phyloP scores from a whole-genome alignment of 116 monocot genomes.

The Phalaenopsis hybrid region DNA sequence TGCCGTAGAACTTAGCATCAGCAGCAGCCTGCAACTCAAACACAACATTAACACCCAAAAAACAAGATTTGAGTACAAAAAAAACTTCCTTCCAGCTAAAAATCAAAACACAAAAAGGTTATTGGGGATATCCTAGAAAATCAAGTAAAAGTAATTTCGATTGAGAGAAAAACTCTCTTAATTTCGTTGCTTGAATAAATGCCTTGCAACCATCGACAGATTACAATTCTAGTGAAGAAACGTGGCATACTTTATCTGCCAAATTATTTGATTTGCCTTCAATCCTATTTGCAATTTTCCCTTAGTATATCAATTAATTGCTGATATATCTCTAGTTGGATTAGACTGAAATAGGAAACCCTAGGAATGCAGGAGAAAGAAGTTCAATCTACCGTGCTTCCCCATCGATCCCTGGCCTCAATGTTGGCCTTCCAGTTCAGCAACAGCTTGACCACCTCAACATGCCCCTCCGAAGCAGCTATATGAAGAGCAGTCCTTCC shows the following conservation, averaged over 20 bases:
- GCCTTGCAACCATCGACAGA: not conserved
- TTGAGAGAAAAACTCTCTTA: not conserved
- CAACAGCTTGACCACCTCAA: constrained; percentile 45
- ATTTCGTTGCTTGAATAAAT: not conserved
- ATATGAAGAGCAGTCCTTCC: constrained; percentile 73
- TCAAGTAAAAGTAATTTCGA: not conserved
- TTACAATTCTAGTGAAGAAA: not conserved
- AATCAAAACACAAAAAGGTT: not conserved
- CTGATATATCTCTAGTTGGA: not conserved
- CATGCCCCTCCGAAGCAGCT: constrained; percentile 64
- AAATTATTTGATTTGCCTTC: not conserved
- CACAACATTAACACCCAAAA: not conserved
- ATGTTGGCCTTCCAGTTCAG: constrained; percentile 49
- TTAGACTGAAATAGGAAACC: not conserved
- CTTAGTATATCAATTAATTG: not conserved
- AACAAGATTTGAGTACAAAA: not conserved
- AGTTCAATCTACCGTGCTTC: constrained; percentile 60
- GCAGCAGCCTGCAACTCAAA: constrained; percentile 35
- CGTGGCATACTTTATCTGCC: not conserved
- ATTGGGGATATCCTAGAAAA: not conserved
- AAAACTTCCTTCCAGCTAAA: not conserved
- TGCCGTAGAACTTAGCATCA: constrained; percentile 46
- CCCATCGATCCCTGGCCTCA: constrained; percentile 69
- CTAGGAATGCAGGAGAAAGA: not conserved
- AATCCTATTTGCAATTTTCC: not conserved